Evolutionary conservation across 179 eudicot species (phyloP), one percentile per base, ranked within the genome.

Genomic region (Patellifolia procumbens): DNA sequence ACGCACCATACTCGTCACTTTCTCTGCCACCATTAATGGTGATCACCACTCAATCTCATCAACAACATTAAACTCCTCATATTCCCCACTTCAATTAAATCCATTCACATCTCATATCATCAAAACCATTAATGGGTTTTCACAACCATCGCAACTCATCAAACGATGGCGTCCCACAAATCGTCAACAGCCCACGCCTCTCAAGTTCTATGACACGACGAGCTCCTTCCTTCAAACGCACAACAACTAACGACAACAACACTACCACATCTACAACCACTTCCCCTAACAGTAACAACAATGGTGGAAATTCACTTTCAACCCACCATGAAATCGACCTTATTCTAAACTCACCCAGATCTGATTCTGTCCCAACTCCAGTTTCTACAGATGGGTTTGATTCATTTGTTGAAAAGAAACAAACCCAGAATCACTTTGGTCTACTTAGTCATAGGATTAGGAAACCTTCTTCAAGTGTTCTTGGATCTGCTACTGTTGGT

Each of bases 151-250:
- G 77, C 46, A 73, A 56, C 73, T 65, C 65, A 52, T 75, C 81
- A 24, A 71, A 69, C 61, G 79, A 58, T 81, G 91, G 89, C 76
- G 85, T 83, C 45, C 75, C 92, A 0, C 91, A 87, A 65, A 84
- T 89, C 53, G 89, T 89, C 79, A 87, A 85, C 71, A 89, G 97
- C 73, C 97, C 97, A 0, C 82, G 92, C 62, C 86, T 86, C 84
- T 91, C 97, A 5, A 89, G 93, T 60, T 83, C 96, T 65, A 91
- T 92, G 88, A 90, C 97, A 51, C 97, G 97, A 55, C 80, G 98
- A 34, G 91, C 94, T 3, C 93, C 87, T 2, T 91, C 97, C 22
- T 92, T 91, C 81, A 92, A 94, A 67, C 89, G 94, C 72, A 70
- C 75, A 52, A 62, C 70, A 75, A 59, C 39, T 60, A 76, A 29